Evolutionary conservation across 805 yeast genomes (phyloP).

Genomic region (Lipomyces sp.): DNA sequence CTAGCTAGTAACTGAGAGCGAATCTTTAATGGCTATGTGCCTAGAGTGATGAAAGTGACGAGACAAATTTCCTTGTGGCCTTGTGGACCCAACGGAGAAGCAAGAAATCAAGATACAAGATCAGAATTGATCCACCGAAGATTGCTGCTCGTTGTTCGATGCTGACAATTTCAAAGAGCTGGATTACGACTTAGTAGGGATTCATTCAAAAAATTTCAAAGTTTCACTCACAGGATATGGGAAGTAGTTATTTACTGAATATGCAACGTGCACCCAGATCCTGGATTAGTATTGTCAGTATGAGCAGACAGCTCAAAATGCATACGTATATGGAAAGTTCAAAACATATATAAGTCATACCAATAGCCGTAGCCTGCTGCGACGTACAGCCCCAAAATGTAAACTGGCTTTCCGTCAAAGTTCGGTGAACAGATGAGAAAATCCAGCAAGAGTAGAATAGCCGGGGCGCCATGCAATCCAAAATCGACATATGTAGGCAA

Average conservation of each 20-base stretch:
- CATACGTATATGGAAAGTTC: no score
- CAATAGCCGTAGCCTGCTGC: conserved; percentile 19
- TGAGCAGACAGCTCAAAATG: background rate
- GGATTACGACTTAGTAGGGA: background rate
- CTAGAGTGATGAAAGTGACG: no score
- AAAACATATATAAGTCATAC: conserved; percentile 9
- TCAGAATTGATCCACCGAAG: conserved; percentile 9
- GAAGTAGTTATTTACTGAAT: conserved; percentile 10
- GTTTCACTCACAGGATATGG: conserved; percentile 28
- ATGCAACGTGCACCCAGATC: conserved; percentile 23
- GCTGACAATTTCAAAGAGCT: conserved; percentile 7
- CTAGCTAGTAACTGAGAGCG: no score
- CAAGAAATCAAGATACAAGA: conserved; percentile 3
- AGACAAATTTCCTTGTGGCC: no score
- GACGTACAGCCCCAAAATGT: conserved; percentile 1
- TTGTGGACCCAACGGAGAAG: conserved; percentile 6
- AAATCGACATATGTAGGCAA: conserved; percentile 19
- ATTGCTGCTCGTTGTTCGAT: conserved; percentile 10
- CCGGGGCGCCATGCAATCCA: conserved; percentile 22
- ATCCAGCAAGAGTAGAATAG: conserved; percentile 17
- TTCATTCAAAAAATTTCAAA: background rate
- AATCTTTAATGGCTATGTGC: no score
- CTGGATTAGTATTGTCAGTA: conserved; percentile 1
- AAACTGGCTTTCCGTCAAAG: conserved; percentile 1
- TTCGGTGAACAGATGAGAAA: conserved; percentile 16